Percentiles rank a stretch among this genome's conserved stretches.
These are phyloP conservation scores for Sclerotinia trifoliorum DNA, from an alignment of 2,329 filamentous ascomycete genomes.

Conservation along the genomic window DNA sequence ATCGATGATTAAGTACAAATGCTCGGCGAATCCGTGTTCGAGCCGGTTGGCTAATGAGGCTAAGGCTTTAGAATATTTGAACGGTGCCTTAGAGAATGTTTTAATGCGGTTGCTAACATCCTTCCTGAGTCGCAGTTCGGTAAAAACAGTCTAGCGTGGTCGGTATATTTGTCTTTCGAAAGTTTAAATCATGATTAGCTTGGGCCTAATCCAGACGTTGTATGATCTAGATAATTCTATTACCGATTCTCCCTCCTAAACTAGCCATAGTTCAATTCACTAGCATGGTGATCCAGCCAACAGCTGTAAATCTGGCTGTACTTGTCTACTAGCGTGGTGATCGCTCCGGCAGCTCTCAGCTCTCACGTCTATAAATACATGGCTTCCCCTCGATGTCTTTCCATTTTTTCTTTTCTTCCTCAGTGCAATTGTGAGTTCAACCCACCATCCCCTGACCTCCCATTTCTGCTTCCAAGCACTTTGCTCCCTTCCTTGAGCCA, in stretches of 20 bases:
- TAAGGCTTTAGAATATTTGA: too few species aligned
- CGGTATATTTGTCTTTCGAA: neutral
- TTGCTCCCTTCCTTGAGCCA: neutral
- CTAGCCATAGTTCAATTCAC: neutral
- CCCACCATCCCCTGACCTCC: neutral
- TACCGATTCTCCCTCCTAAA: neutral
- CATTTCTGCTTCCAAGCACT: neutral
- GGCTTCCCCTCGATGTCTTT: neutral
- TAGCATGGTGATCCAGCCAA: too few species aligned
- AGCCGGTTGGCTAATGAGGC: too few species aligned
- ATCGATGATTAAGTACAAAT: too few species aligned
- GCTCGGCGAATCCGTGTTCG: too few species aligned
- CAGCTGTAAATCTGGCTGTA: neutral
- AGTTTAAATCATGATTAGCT: neutral
- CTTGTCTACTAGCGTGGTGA: slow-evolving; percentile 3
- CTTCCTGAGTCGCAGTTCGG: too few species aligned
- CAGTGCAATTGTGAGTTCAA: neutral
- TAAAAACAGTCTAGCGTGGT: too few species aligned
- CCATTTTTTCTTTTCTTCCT: neutral
- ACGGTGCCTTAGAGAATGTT: too few species aligned
- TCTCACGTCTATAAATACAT: neutral
- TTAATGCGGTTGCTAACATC: too few species aligned
- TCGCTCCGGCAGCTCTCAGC: neutral
- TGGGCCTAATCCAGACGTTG: neutral
- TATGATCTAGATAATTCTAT: neutral